Percentiles rank a stretch among this genome's conserved stretches.
phyloP scores from a whole-genome alignment of 208 protist genomes.

The Acanthamoeba castellanii region DNA sequence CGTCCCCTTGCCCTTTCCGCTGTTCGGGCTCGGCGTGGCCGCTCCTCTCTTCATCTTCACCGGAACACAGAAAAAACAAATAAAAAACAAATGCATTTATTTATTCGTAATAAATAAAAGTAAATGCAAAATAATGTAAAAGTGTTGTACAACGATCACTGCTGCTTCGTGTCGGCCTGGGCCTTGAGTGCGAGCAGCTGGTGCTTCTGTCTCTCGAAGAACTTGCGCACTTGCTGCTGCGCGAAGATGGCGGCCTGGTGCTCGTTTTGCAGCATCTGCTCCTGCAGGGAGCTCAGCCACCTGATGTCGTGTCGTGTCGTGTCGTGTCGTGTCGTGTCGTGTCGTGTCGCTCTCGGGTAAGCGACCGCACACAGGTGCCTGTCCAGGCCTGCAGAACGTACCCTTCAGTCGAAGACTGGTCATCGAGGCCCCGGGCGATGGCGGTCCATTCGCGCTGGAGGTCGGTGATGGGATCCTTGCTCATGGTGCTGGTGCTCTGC shows the following conservation, averaged over 20 bases:
- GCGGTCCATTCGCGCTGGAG: background rate
- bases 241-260: conserved; percentile 61
- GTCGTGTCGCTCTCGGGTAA: too few relatives aligned
- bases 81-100: background rate
- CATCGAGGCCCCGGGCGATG: conserved; percentile 21
- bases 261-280: conserved; percentile 36
- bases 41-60: background rate
- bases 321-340: too few relatives aligned
- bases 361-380: too few relatives aligned
- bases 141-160: background rate
- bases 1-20: background rate
- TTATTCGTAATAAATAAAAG: background rate
- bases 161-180: background rate
- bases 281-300: conserved; percentile 4
- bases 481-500: background rate
- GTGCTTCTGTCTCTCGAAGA: conserved; percentile 47
- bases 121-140: background rate
- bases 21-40: background rate
- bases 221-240: conserved; percentile 43
- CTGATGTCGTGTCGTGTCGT: background rate
- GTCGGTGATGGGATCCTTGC: conserved; percentile 41
- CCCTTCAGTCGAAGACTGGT: background rate
- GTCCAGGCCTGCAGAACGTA: background rate
- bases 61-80: conserved; percentile 29
- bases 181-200: background rate